Conservation (phyloP, 306 rosid genomes). For the Cicer yamashitae region DNA sequence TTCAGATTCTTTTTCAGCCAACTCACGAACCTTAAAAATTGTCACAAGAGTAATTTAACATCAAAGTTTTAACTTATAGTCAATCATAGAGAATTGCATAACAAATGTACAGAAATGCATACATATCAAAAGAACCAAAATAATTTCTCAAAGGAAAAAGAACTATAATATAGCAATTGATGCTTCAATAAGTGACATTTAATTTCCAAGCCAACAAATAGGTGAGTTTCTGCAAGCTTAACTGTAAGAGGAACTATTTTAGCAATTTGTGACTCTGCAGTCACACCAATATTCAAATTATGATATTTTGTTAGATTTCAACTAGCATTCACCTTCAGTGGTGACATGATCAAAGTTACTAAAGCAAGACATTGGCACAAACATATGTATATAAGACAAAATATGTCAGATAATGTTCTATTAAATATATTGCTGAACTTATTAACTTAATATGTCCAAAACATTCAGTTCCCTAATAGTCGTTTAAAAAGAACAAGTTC, state of each 20-base stretch:
- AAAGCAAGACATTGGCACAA: constrained; percentile 11
- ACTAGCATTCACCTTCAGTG: constrained; percentile 17
- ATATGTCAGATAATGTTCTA: constrained; percentile 6
- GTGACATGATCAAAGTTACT: constrained; percentile 6
- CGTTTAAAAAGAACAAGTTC: not conserved
- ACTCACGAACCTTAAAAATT: constrained; percentile 70
- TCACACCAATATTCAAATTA: constrained; percentile 12
- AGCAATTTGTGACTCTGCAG: constrained; percentile 35
- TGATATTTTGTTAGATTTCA: constrained; percentile 16
- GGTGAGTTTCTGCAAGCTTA: constrained; percentile 20
- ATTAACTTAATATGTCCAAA: not conserved
- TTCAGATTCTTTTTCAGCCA: constrained; percentile 93
- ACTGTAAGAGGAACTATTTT: constrained; percentile 1
- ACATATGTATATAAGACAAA: not conserved
- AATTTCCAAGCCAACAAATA: constrained; percentile 9
- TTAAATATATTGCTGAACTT: constrained; percentile 18
- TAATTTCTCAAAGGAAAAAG: constrained; percentile 25
- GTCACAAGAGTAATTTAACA: constrained; percentile 38
- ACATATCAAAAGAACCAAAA: constrained; percentile 3
- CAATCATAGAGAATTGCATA: constrained; percentile 17
- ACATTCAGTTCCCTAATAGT: not conserved
- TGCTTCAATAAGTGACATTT: constrained; percentile 31
- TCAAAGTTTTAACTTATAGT: constrained; percentile 39
- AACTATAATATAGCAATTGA: constrained; percentile 27
- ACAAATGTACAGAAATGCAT: constrained; percentile 25